These are phyloP conservation scores for Chaetomium fimeti DNA, from an alignment of 495 filamentous ascomycete species.

Conservation along the genomic window DNA sequence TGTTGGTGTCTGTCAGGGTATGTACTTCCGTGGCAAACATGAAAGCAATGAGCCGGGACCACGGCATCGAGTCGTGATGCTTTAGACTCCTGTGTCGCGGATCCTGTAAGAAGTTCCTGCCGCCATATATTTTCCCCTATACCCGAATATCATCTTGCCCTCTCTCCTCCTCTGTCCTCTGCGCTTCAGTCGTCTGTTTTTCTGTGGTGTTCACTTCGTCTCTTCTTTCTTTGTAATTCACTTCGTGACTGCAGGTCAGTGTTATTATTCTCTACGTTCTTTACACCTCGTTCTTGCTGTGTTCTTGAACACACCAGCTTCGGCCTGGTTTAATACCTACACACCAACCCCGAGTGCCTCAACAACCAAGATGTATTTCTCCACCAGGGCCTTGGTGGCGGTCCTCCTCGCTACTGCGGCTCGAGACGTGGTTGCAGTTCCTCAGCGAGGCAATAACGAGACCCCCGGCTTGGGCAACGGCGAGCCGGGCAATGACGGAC, in stretches of 20 bases:
- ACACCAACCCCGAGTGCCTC: slow-evolving; percentile 8
- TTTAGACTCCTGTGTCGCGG: slow-evolving; percentile 25
- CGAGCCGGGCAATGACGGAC: background rate
- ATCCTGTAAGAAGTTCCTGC: slow-evolving; percentile 19
- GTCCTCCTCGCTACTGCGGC: slow-evolving; percentile 30
- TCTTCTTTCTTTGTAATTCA: slow-evolving; percentile 25
- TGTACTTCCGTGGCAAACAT: background rate
- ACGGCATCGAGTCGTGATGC: slow-evolving; percentile 1
- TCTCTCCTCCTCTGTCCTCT: slow-evolving; percentile 13
- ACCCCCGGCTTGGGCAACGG: background rate
- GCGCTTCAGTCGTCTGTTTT: slow-evolving; percentile 11
- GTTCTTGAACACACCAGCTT: slow-evolving; percentile 20
- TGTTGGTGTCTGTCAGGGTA: background rate
- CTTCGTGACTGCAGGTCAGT: slow-evolving; percentile 39
- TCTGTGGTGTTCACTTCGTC: slow-evolving; percentile 3
- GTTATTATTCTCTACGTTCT: slow-evolving; percentile 26
- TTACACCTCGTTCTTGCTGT: slow-evolving; percentile 20
- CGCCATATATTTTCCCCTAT: slow-evolving; percentile 23
- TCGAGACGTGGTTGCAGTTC: slow-evolving; percentile 25
- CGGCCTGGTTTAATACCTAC: slow-evolving; percentile 20
- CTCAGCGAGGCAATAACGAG: slow-evolving; percentile 15
- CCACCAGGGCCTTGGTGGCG: slow-evolving; percentile 27
- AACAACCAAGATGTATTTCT: slow-evolving; percentile 32
- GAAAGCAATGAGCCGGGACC: background rate
- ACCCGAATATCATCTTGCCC: background rate